Evolutionary conservation across 805 yeast genomes (phyloP), one percentile per base, ranked within the genome.

Genomic region (Wickerhamomyces rabaulensis): DNA sequence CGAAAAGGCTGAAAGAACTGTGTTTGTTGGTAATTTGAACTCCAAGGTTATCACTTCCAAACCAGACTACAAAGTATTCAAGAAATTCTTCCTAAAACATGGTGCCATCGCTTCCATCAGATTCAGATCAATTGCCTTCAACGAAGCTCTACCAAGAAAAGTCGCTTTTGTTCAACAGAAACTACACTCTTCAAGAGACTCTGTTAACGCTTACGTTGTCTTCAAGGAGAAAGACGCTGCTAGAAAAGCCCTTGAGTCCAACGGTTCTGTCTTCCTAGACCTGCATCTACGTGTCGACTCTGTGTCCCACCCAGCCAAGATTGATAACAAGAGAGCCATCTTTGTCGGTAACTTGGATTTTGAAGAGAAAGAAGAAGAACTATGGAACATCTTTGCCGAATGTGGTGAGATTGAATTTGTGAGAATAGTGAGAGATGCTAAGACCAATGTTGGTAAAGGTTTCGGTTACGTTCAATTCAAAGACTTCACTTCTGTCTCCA

Each of bases 361-460:
- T 62, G 96, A 89, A 64, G 96, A 88, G 63, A 78, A 78, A 49
- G 99, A 94, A 66, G 99, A 94, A 64, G 75, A 80, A 29, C 71
- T 94, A 31, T 94, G 96, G 95, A 75, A 72, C 45, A 88, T 84
- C 63, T 94, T 94, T 69, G 73, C 71, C 50, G 65, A 58, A 2
- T 73, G 82, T 52, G 88, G 87, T 23, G 82, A 78, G 23, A 85
- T 94, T 45, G 96, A 90, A 63, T 84, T 86, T 52, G 97, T 94
- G 27, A 79, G 99, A 65, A 77, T 94, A 41, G 78, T 94, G 29
- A 80, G 99, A 62, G 99, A 94, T 63, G 69, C 95, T 16, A 88
- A 88, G 69, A 92, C 97, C 20, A 92, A 94, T 58, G 73, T 92
- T 49, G 99, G 99, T 52, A 94, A 94, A 69, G 99, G 99, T 6